Evolutionary conservation across 306 rosid genomes (phyloP).

Genomic region (Hippophae gyantsensis): DNA sequence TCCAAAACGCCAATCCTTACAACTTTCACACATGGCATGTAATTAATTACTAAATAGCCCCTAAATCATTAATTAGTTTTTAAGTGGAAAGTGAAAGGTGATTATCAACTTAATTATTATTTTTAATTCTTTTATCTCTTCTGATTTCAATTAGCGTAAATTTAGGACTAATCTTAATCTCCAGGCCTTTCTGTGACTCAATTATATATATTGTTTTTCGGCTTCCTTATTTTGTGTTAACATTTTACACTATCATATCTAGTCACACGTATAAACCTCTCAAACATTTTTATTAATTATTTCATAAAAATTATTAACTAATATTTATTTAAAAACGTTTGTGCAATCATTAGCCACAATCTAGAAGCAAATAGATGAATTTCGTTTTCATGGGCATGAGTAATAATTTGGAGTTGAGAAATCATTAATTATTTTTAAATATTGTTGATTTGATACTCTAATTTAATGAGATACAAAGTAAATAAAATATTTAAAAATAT

Average conservation of each 20-base stretch:
- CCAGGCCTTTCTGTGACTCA: neutral
- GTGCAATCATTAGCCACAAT: conserved; percentile 18
- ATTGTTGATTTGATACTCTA: neutral
- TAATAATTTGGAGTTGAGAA: neutral
- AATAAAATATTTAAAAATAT: conserved; percentile 13
- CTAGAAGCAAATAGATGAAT: neutral
- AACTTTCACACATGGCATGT: conserved; percentile 30
- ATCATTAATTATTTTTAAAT: too few species aligned
- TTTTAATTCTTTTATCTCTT: neutral
- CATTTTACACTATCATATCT: conserved; percentile 1
- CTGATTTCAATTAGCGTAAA: conserved; percentile 13
- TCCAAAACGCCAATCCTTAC: conserved; percentile 26
- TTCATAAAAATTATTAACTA: neutral
- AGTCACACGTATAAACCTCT: neutral
- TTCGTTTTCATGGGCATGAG: conserved; percentile 21
- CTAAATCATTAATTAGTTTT: conserved; percentile 27
- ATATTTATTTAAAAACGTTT: conserved; percentile 1
- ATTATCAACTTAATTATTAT: conserved; percentile 5
- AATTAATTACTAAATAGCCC: conserved; percentile 12
- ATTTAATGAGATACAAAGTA: conserved; percentile 27
- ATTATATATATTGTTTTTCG: neutral
- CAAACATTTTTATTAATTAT: neutral
- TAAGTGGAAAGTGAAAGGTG: conserved; percentile 14
- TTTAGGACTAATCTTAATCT: conserved; percentile 9
- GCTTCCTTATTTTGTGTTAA: neutral